A percentile compares a stretch with the other conserved stretches of the same genome.
phyloP scores from a whole-genome alignment of 2,329 filamentous ascomycete genomes.

The Claviceps capensis region DNA sequence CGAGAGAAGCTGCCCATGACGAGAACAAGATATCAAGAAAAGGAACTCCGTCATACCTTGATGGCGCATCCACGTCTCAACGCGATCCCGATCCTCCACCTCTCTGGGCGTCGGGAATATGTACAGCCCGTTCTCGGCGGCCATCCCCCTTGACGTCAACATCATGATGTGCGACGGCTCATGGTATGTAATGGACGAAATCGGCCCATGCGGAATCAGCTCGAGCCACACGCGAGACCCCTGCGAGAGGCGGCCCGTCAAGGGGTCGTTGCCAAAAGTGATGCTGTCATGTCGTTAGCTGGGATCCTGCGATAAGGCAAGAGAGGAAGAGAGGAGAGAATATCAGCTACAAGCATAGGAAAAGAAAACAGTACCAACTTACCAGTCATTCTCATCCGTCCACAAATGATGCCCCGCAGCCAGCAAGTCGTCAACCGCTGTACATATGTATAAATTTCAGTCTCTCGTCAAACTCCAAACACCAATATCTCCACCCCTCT shows the following conservation, averaged over 20 bases:
- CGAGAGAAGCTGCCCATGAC: too few relatives aligned
- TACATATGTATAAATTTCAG: constrained; percentile 1
- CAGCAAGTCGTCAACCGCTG: constrained; percentile 21
- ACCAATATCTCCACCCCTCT: too few relatives aligned
- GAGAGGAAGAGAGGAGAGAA: not conserved
- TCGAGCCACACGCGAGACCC: constrained; percentile 16
- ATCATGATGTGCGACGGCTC: constrained; percentile 26
- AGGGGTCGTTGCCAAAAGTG: constrained; percentile 4
- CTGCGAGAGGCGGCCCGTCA: not conserved
- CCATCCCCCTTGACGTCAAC: constrained; percentile 25
- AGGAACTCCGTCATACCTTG: constrained; percentile 13
- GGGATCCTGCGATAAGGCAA: not conserved
- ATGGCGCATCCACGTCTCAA: constrained; percentile 25
- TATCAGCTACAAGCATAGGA: not conserved
- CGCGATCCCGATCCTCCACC: constrained; percentile 11
- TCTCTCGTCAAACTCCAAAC: too few relatives aligned
- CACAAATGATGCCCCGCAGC: constrained; percentile 29
- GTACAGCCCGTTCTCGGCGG: constrained; percentile 19
- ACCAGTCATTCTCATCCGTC: constrained; percentile 29
- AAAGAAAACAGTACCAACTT: not conserved
- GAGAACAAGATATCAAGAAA: not conserved
- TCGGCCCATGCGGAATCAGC: constrained; percentile 23
- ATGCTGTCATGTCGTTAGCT: constrained; percentile 4
- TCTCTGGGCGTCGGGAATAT: constrained; percentile 23
- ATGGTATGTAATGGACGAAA: constrained; percentile 36